Base-by-base conservation (phyloP, 2,329 filamentous ascomycete species). In the Aureobasidium sp. region DNA sequence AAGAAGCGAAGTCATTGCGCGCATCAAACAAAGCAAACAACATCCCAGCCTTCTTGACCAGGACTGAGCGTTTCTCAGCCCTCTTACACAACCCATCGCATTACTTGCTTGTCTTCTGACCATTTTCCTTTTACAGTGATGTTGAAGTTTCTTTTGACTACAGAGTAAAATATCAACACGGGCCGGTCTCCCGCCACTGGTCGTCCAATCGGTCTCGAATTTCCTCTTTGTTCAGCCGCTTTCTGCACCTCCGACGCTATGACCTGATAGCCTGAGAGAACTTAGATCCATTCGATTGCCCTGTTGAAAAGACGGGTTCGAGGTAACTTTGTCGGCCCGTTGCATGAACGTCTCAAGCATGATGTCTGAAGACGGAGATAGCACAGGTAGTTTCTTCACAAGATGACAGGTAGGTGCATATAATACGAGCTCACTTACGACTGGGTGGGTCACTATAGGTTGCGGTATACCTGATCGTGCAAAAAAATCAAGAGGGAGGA, bases 21-120 rank as follows among this genome's bases (percentile, higher is more conserved):
- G 2, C 21, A 17, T 35, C 42, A 47, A 47, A 47, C 42, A 47
- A 47, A 25, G 42, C 42, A 47, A 47, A 47, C 42, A 47, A 21
- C 30, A 7, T 29, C 27, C 19, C 21, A 47, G 19, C 14, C 40
- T 12, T 11, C 12, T 8, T n/a, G n/a, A n/a, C n/a, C n/a, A n/a
- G n/a, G 14, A 27, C 19, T 29, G 24, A 17, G 25, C 27, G 12
- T 29, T 32, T 45, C 17, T n/a, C n/a, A n/a, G n/a, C n/a, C n/a
- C 12, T 45, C 41, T 25, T n/a, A 19, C n/a, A n/a, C 21, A 8
- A 7, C 25, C 42, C n/a, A n/a, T 16, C n/a, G n/a, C 6, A 10
- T 7, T 16, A 7, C 5, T 14, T 16, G 19, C 16, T 22, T 14
- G 10, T 24, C 27, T 17, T 24, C 14, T 22, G 27, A 45, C 29